Evolutionary conservation across 305 asterid genomes (phyloP), one percentile per base, ranked within the genome.

Genomic region (Fraxinus platypoda): DNA sequence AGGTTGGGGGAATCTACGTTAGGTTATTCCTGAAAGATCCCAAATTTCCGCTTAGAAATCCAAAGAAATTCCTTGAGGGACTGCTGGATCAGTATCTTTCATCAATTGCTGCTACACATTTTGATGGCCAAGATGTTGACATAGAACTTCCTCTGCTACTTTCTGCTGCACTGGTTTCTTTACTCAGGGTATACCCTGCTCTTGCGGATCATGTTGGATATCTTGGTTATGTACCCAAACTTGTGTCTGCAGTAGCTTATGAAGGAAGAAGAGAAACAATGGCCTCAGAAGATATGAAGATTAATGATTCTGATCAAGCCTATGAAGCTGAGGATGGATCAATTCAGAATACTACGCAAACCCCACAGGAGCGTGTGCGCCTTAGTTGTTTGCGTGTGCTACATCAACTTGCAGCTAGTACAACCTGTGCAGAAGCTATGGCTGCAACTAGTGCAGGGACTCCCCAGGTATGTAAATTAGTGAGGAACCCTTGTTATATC

Each of bases 341-440:
- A 13, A 64, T 43, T 25, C 90, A 88, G 83, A 88, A 91, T 78
- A 82, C 83, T 74, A 86, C 92, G 72, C 99, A 93, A 86, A 91
- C 98, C 74, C 95, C 95, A 6, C 97, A 93, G 88, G 98, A 94
- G 89, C 93, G 92, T 80, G 98, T 94, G 78, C 97, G 99, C 31
- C 97, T 96, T 81, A 96, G 99, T 88, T 96, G 99, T 81, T 89
- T 96, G 86, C 97, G 99, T 52, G 97, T 96, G 85, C 88, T 96
- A 78, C 99, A 96, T 91, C 99, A 96, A 86, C 98, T 96, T 85
- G 98, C 99, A 15, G 97, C 96, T 78, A 96, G 99, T 88, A 93
- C 98, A 79, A 94, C 94, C 34, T 96, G 99, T 80, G 99, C 98
- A 12, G 98, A 96, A 93, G 98, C 98, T 87, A 96, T 96, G 99